Evolutionary conservation across 768 basidiomycete species (phyloP), one percentile per base, ranked within the genome.

Genomic region (Russula earlei): DNA sequence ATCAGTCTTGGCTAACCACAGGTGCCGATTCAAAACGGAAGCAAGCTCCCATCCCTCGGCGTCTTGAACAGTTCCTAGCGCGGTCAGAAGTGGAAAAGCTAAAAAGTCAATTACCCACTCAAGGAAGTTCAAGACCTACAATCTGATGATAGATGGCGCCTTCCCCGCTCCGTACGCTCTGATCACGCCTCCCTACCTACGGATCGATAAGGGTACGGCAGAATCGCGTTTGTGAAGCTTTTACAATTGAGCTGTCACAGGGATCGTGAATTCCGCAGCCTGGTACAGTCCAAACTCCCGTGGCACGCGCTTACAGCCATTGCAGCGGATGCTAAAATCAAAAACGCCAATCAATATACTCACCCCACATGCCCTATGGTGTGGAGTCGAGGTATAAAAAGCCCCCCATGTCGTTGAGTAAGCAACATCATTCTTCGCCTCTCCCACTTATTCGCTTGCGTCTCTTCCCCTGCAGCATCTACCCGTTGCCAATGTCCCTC

Each of bases 201-300:
- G 57, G 57, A 58, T 58, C 57, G 57, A 58, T 58, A 43, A 47
- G 52, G 20, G 46, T 33, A 52, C 22, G 52, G n/a, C 46, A 34
- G 56, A 33, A 54, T 49, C 33, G n/a, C 47, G 43, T n/a, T n/a
- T n/a, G 49, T 54, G 41, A 44, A 58, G n/a, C 25, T 22, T 37
- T 42, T 3, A 31, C 52, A 33, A 20, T 27, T 14, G 34, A 40
- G 25, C 20, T 20, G 48, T n/a, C n/a, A n/a, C n/a, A n/a, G 42
- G 47, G 36, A 44, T 44, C 40, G 51, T 25, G 41, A 36, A 53
- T 54, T 46, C 52, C 44, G 57, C 41, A 38, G 49, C 38, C 46
- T 38, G 24, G 49, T 49, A 20, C 47, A 50, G 57, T 44, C n/a
- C n/a, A n/a, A n/a, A n/a, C 40, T 49, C 22, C 41, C 47, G 41